Evolutionary conservation across 768 basidiomycete genomes (phyloP).

Genomic region (Rhodocollybia butyracea): DNA sequence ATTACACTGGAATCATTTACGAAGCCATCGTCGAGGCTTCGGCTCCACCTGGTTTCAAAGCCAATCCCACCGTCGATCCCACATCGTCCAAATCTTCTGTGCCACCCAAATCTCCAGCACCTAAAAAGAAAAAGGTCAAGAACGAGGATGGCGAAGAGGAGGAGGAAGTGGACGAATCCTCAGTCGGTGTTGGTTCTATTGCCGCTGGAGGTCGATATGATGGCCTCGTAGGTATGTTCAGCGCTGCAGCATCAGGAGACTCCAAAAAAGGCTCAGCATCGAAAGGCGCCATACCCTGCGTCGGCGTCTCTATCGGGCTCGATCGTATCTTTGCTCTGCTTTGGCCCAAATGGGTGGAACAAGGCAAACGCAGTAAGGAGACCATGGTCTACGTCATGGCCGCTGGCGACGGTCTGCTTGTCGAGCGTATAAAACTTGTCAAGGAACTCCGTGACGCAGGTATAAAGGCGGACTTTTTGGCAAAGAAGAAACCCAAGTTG

Average conservation of each 20-base stretch:
- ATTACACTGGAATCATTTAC: conserved; percentile 98
- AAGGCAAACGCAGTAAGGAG: conserved; percentile 79
- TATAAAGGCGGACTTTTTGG: conserved; percentile 93
- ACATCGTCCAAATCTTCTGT: too few species aligned
- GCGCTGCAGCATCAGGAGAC: conserved; percentile 73
- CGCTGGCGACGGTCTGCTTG: conserved; percentile 83
- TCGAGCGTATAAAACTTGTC: conserved; percentile 79
- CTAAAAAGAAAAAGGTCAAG: conserved; percentile 40
- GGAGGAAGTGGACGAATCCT: conserved; percentile 88
- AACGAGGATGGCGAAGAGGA: conserved; percentile 48
- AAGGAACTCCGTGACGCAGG: conserved; percentile 81
- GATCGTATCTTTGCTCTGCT: conserved; percentile 91
- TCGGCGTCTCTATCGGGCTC: conserved; percentile 90
- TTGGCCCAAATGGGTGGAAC: conserved; percentile 82
- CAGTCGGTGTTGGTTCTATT: conserved; percentile 96
- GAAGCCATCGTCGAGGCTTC: conserved; percentile 94
- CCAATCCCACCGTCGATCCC: conserved; percentile 11
- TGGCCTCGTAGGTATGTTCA: conserved; percentile 89
- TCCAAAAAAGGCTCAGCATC: conserved; percentile 43
- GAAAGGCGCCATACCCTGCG: conserved; percentile 74
- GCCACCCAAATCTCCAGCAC: conserved; percentile 11
- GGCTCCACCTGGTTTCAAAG: conserved; percentile 80
- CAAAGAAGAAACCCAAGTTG: conserved; percentile 90
- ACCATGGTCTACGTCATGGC: conserved; percentile 94
- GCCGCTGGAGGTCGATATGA: conserved; percentile 99